Conservation (phyloP, 2,329 filamentous ascomycete genomes). For the Celoporthe dispersa region DNA sequence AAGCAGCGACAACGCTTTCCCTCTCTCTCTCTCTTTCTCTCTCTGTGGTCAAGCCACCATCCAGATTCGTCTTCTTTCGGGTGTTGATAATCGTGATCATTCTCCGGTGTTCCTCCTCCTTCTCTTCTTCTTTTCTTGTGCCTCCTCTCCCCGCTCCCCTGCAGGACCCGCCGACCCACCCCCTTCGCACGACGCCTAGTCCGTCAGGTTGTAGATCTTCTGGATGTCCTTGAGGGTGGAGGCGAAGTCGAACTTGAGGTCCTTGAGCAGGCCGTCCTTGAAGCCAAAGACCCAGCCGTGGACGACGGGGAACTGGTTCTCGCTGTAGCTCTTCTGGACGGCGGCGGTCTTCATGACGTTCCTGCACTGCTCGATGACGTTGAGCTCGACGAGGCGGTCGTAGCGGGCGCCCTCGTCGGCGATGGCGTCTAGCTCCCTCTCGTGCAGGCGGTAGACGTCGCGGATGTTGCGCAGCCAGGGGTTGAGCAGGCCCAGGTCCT, state of each 20-base stretch:
- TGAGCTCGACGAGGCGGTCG: slow-evolving; percentile 79
- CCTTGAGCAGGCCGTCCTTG: slow-evolving; percentile 66
- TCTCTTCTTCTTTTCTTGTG: not conserved
- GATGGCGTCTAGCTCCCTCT: slow-evolving; percentile 70
- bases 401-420: slow-evolving; percentile 63
- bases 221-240: slow-evolving; percentile 55
- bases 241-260: slow-evolving; percentile 61
- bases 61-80: too few relatives aligned
- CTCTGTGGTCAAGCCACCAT: too few relatives aligned
- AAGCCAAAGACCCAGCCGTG: slow-evolving; percentile 78
- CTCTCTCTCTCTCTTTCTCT: not conserved
- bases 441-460: slow-evolving; percentile 74
- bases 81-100: not conserved
- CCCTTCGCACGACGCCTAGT: not conserved
- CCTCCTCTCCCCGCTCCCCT: not conserved
- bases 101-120: not conserved
- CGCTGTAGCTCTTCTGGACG: slow-evolving; percentile 72
- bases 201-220: slow-evolving; percentile 62
- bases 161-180: not conserved
- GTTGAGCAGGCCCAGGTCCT: slow-evolving; percentile 72
- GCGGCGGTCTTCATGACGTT: slow-evolving; percentile 79
- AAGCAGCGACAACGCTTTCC: too few relatives aligned
- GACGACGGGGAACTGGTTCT: slow-evolving; percentile 69
- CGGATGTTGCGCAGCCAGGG: slow-evolving; percentile 77
- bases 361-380: slow-evolving; percentile 78